Evolutionary conservation across 164 flowering plant species (phyloP), one percentile per base, ranked within the genome.

Genomic region (Annona cherimola): DNA sequence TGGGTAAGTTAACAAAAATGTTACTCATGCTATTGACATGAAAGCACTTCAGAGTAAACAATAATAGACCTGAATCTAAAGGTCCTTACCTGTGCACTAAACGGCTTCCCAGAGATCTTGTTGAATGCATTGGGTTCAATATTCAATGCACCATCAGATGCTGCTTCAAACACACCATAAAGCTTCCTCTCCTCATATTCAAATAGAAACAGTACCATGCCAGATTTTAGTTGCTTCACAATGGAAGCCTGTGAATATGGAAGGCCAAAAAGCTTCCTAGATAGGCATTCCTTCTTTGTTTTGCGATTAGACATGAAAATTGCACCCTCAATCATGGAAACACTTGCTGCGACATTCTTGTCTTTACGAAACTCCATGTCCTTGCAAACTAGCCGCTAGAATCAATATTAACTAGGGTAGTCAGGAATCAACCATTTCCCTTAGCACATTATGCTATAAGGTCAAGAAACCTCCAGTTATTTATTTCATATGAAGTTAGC

Each of bases 161-260:
- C 40, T 61, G 92, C 94, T 76, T 78, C 78, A 79, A 77, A 90
- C 4, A 90, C 93, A 7, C 94, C 97, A 84, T 81, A 84, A 8
- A 91, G 86, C 62, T 81, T 68, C 76, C 90, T 80, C 69, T 72
- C 82, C 78, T 87, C 94, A 66, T 73, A 82, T 68, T 91, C 93
- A 81, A 86, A 91, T 18, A 91, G 75, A 82, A 91, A 91, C 57
- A 91, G 73, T n/a, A 85, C 41, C 94, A 85, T 91, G 54, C 93
- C 92, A 41, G 68, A 65, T 79, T 87, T 88, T 65, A 91, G 77
- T 43, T 84, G 80, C 70, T 76, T 75, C 26, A 91, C 93, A 83
- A 90, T 85, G 59, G 43, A 2, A 45, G 79, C 72, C 8, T 70
- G 69, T 43, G 78, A 41, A 63, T 72, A 65, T 55, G 94, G 93